Percentiles rank a stretch among this genome's conserved stretches.
phyloP scores from a whole-genome alignment of 2,329 filamentous ascomycete species.

The Chrysoporthe puriensis region DNA sequence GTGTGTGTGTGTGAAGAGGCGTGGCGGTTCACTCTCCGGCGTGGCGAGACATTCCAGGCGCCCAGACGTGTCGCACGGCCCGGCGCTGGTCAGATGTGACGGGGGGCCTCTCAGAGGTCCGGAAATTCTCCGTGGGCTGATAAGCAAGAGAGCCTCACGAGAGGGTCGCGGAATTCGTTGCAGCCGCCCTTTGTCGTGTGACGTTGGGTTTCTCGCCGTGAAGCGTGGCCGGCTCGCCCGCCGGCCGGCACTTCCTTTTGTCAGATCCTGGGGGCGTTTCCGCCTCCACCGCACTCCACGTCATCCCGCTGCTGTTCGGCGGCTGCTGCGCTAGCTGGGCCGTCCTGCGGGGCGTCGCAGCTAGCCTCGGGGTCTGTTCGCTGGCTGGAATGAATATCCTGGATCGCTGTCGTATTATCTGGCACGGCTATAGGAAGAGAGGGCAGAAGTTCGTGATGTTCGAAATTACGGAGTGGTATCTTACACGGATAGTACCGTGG shows the following conservation, averaged over 20 bases:
- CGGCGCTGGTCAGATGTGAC: neutral
- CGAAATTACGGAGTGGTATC: too few species aligned
- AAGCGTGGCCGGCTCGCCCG: neutral
- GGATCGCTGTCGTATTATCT: neutral
- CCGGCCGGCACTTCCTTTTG: neutral
- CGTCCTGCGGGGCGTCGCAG: neutral
- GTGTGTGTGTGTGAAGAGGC: neutral
- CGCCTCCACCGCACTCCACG: constrained; percentile 1
- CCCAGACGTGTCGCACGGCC: neutral
- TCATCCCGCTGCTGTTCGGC: constrained; percentile 1
- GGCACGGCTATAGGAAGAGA: neutral
- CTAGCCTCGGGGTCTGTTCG: neutral
- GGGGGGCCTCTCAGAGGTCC: neutral
- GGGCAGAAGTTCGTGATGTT: too few species aligned
- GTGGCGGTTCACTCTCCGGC: neutral
- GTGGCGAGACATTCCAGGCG: neutral
- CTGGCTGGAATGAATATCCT: neutral
- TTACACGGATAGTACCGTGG: too few species aligned
- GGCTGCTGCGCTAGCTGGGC: neutral
- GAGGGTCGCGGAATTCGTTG: neutral
- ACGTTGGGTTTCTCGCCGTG: constrained; percentile 2
- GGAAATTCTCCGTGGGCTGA: neutral
- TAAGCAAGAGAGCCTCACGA: neutral
- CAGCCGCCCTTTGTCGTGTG: constrained; percentile 12
- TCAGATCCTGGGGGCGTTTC: neutral